Base-by-base conservation (phyloP, 1,284 basidiomycete genomes). In the Ceratobasidium sp. region DNA sequence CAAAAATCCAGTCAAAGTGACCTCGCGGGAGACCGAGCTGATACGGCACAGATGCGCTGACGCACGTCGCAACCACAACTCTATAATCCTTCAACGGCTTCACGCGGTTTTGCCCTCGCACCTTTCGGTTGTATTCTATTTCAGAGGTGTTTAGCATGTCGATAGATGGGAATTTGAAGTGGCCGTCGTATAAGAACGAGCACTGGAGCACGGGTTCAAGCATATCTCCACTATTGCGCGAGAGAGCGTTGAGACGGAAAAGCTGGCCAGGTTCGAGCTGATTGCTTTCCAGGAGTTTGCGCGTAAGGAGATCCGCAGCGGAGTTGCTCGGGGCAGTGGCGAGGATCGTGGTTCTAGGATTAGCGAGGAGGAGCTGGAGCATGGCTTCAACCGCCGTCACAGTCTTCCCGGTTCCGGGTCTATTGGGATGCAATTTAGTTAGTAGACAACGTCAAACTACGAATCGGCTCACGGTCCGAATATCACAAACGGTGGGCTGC, bases 341-440 rank as follows among this genome's bases (percentile, higher is more conserved):
- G 1, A 92, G 84, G 67, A 92, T 84, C 27, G 82, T 85, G 0
- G 88, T 85, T 0, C 81, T 73, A 0, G 86, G 85, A 71, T 87
- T 80, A 2, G 78, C 75, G 2, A 75, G 76, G 0, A 91, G 81
- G 14, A 92, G 77, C 79, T 92, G 91, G 1, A 81, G 83, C 24
- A 92, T 90, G 0, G 88, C 85, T 80, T 93, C 91, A 0, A 92
- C 86, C 2, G 90, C 83, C 0, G 90, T 91, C 17, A 91, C 86
- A 0, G 90, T 92, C 81, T 91, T 92, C 0, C 91, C 90, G 0
- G 91, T 91, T 14, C 90, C 89, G 4, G 89, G 89, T 3, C 89
- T 90, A 41, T 44, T 41, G 15, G 11, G 60, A 2, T 29, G n/a
- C 4, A 41, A 50, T 33, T 53, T n/a, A 57, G 19, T 56, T 7